These are phyloP conservation scores for Paxillus involutus DNA, from an alignment of 768 basidiomycete genomes.

Conservation along the genomic window DNA sequence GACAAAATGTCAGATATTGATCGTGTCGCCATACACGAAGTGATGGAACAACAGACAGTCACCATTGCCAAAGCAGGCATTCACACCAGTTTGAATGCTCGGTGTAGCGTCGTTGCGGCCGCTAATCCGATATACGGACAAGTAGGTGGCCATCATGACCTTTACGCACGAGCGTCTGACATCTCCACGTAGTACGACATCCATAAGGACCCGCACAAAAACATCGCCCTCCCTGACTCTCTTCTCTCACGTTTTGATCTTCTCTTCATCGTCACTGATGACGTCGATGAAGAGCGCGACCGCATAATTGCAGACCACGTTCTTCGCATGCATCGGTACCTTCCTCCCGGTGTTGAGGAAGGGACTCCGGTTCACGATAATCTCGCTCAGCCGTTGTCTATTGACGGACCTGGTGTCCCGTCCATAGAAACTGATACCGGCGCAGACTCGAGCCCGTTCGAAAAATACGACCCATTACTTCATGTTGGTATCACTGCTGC, in stretches of 20 bases:
- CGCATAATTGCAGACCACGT: conserved; percentile 97
- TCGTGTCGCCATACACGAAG: conserved; percentile 98
- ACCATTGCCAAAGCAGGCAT: conserved; percentile 99
- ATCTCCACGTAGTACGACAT: conserved; percentile 81
- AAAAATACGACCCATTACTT: conserved; percentile 94
- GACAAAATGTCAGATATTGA: conserved; percentile 99
- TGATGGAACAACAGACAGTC: conserved; percentile 99
- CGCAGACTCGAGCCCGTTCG: conserved; percentile 69
- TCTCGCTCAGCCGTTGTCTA: conserved; percentile 81
- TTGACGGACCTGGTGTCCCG: conserved; percentile 67
- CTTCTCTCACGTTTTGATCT: conserved; percentile 98
- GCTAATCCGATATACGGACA: conserved; percentile 99
- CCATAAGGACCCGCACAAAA: conserved; percentile 98
- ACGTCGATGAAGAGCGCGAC: conserved; percentile 93
- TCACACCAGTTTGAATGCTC: conserved; percentile 95
- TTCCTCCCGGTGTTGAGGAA: conserved; percentile 95
- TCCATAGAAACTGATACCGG: conserved; percentile 38
- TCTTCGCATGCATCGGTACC: conserved; percentile 93
- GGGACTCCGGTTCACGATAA: conserved; percentile 89
- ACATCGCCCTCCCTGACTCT: conserved; percentile 97
- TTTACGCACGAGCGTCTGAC: conserved; percentile 7
- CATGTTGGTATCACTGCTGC: conserved; percentile 74
- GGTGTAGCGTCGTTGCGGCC: conserved; percentile 96
- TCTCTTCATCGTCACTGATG: conserved; percentile 96
- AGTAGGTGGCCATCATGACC: conserved; percentile 42